Evolutionary conservation across 2,329 filamentous ascomycete species (phyloP), one percentile per base, ranked within the genome.

Genomic region (Furcasterigmium sp.): DNA sequence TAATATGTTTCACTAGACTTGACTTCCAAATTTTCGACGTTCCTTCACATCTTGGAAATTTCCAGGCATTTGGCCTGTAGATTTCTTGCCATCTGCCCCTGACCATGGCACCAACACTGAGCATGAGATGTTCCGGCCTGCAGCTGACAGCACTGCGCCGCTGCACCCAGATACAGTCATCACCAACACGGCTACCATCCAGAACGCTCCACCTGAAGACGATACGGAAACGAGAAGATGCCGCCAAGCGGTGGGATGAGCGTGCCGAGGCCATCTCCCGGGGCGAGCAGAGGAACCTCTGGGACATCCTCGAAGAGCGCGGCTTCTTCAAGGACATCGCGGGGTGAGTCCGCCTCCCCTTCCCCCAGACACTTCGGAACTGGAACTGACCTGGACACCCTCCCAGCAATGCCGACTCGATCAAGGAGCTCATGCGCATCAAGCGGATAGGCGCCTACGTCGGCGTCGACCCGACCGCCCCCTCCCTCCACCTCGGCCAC

Each of bases 391-490:
- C 20, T 17, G n/a, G n/a, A n/a, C n/a, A n/a, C n/a, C n/a, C n/a
- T n/a, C n/a, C 18, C 21, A 41, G 39, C 19, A 26, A 7, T 25
- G 32, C 37, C 21, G 30, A 34, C 21, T 30, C 44, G 36, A 74
- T 91, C 54, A 75, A 81, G 41, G 72, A 76, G 50, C 68, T 87
- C 18, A 76, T 93, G 67, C 76, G 73, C 5, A 61, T 68, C 20
- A 83, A 82, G 57, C 73, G 83, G 48, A 78, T 89, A 52, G 84
- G 83, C 48, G 82, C 78, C 46, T 94, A 94, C 56, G 84, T 87
- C 42, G 88, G 88, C 52, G 79, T 93, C 55, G 88, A 94, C 57
- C 87, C 88, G 5, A 93, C 88, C 0, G 87, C 86, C 13, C 71
- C 79, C 44, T 93, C 87, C 3, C 69, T 93, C 46, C 88, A 94